Conservation (phyloP, 805 yeast species). For the Schwanniomyces yamadae region DNA sequence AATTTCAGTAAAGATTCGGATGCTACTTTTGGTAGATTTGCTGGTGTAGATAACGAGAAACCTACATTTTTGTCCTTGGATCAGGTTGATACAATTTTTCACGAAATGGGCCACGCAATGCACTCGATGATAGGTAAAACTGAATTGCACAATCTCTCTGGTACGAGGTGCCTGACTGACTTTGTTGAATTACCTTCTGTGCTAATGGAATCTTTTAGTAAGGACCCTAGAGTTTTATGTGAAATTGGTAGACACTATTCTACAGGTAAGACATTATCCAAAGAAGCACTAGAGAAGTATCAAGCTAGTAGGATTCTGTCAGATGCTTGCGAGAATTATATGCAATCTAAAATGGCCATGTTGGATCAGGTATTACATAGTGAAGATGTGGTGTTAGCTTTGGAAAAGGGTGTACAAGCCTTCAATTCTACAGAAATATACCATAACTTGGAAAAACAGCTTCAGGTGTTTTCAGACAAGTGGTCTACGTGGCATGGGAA, state of each 20-base stretch:
- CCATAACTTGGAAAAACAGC: conserved; percentile 59
- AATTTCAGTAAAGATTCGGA: conserved; percentile 55
- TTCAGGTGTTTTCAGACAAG: conserved; percentile 64
- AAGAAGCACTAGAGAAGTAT: conserved; percentile 47
- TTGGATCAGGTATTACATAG: conserved; percentile 79
- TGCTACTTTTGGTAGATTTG: conserved; percentile 26
- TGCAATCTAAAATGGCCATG: conserved; percentile 87
- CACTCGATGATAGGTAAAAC: conserved; percentile 97
- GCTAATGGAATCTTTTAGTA: conserved; percentile 91
- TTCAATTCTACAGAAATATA: conserved; percentile 63
- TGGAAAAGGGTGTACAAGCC: conserved; percentile 14
- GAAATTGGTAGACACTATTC: conserved; percentile 69
- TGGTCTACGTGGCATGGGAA: conserved; percentile 89
- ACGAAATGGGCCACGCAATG: conserved; percentile 99
- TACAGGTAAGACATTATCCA: conserved; percentile 63
- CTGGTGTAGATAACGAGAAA: conserved; percentile 18
- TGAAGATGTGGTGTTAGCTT: conserved; percentile 24
- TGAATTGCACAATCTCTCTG: conserved; percentile 83
- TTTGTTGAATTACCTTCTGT: conserved; percentile 96
- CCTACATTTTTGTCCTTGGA: conserved; percentile 63
- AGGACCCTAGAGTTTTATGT: conserved; percentile 71
- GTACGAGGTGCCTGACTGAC: conserved; percentile 94
- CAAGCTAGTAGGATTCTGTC: conserved; percentile 52
- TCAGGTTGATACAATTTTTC: conserved; percentile 92
- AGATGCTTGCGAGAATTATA: conserved; percentile 70